A percentile compares a stretch with the other conserved stretches of the same genome.
Conservation (phyloP, 108 stramenopile genomes). For the Skeletonema costatum region DNA sequence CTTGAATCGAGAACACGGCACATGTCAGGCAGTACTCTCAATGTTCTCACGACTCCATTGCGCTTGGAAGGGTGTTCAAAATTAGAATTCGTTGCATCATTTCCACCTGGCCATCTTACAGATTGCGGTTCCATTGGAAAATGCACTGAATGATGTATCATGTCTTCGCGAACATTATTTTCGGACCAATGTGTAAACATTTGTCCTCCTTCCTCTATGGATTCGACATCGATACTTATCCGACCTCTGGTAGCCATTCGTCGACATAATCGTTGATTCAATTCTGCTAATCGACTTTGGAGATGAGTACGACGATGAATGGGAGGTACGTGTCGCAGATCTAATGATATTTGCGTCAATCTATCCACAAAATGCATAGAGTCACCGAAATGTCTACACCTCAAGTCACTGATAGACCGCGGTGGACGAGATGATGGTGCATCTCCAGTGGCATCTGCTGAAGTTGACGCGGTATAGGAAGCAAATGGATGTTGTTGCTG, state of each 20-base stretch:
- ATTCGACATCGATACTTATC: constrained; percentile 82
- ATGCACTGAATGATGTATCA: constrained; percentile 82
- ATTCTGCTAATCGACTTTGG: constrained; percentile 57
- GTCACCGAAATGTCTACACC: constrained; percentile 89
- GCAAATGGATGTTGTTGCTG: background rate
- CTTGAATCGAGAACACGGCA: constrained; percentile 70
- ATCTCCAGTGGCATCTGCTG: background rate
- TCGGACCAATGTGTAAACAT: constrained; percentile 28
- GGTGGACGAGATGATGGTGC: constrained; percentile 31
- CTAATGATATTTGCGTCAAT: constrained; percentile 80
- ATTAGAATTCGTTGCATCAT: constrained; percentile 1
- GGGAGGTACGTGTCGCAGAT: constrained; percentile 60
- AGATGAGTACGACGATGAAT: constrained; percentile 56
- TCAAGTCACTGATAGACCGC: constrained; percentile 65
- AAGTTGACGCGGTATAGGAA: background rate
- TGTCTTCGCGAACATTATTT: constrained; percentile 61
- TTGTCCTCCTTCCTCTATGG: constrained; percentile 46
- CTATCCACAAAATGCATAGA: constrained; percentile 89
- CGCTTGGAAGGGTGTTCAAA: constrained; percentile 31
- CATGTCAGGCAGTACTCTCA: constrained; percentile 75
- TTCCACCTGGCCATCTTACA: constrained; percentile 66
- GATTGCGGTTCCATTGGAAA: constrained; percentile 71
- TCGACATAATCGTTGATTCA: constrained; percentile 77
- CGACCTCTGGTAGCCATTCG: constrained; percentile 81
- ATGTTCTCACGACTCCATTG: constrained; percentile 69